These are phyloP conservation scores for Septoria linicola DNA, from an alignment of 2,329 filamentous ascomycete species.

Conservation along the genomic window DNA sequence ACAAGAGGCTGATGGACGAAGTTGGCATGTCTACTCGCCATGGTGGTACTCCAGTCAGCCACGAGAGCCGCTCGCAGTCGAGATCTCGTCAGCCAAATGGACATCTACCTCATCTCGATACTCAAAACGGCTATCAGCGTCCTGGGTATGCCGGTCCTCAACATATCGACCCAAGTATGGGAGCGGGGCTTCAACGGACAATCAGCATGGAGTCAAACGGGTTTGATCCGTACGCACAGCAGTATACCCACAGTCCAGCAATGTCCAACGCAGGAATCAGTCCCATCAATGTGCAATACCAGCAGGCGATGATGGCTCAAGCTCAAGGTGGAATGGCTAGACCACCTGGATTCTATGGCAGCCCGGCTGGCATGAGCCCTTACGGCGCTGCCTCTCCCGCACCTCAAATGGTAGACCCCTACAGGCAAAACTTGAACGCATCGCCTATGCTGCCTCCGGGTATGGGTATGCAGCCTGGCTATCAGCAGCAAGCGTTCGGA, in stretches of 20 bases:
- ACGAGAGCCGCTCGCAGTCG: slow-evolving; percentile 39
- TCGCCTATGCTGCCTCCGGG: slow-evolving; percentile 45
- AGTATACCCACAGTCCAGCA: slow-evolving; percentile 40
- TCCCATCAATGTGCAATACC: slow-evolving; percentile 53
- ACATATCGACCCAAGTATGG: slow-evolving; percentile 35
- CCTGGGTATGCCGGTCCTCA: slow-evolving; percentile 39
- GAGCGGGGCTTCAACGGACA: slow-evolving; percentile 44
- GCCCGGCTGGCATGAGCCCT: slow-evolving; percentile 24
- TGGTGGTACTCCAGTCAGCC: slow-evolving; percentile 40
- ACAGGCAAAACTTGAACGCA: slow-evolving; percentile 40
- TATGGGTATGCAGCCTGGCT: slow-evolving; percentile 33
- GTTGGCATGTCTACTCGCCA: slow-evolving; percentile 72
- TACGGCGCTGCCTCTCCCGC: slow-evolving; percentile 33
- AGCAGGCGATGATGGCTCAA: slow-evolving; percentile 53
- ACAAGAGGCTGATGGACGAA: slow-evolving; percentile 98
- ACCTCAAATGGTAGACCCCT: slow-evolving; percentile 42
- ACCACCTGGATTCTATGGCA: slow-evolving; percentile 36
- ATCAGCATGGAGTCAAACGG: slow-evolving; percentile 51
- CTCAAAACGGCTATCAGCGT: slow-evolving; percentile 36
- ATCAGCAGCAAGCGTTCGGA: slow-evolving; percentile 29
- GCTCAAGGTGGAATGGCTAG: slow-evolving; percentile 41
- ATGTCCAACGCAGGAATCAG: slow-evolving; percentile 38
- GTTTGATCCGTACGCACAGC: slow-evolving; percentile 48
- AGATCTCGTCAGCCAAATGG: slow-evolving; percentile 37
- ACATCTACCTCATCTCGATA: slow-evolving; percentile 37